phyloP scores from a whole-genome alignment of 2,329 filamentous ascomycete species.

The Sphaerulina populicola region DNA sequence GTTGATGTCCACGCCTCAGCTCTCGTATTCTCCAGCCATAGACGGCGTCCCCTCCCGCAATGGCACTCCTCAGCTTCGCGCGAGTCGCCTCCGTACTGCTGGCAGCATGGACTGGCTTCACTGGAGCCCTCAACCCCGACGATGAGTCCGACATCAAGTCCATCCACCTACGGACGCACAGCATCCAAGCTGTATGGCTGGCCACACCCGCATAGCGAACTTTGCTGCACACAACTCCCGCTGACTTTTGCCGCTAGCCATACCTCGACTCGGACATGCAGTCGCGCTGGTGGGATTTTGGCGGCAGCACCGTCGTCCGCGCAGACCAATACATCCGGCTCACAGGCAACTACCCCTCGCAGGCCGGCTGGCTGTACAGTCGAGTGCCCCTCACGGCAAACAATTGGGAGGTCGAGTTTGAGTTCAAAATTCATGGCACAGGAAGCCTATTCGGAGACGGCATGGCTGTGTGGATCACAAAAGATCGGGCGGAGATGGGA shows the following conservation, averaged over 20 bases:
- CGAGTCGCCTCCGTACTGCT: constrained; percentile 27
- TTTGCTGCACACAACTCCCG: neutral
- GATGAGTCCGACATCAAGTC: constrained; percentile 30
- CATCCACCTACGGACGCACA: constrained; percentile 33
- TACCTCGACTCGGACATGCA: constrained; percentile 98
- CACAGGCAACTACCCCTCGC: constrained; percentile 80
- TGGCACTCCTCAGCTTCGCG: constrained; percentile 18
- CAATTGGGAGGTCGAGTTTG: constrained; percentile 96
- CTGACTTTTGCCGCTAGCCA: constrained; percentile 49
- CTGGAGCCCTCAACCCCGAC: constrained; percentile 18
- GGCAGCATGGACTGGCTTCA: constrained; percentile 27
- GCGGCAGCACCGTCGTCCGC: constrained; percentile 81
- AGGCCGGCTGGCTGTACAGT: constrained; percentile 88
- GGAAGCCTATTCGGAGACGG: constrained; percentile 91
- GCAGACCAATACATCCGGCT: constrained; percentile 79
- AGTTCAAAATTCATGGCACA: constrained; percentile 86
- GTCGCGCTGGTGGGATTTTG: constrained; percentile 98
- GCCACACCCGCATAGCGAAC: neutral
- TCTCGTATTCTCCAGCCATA: neutral
- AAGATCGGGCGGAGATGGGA: constrained; percentile 72
- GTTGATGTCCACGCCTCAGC: no score
- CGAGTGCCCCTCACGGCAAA: constrained; percentile 90
- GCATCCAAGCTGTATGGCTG: constrained; percentile 24
- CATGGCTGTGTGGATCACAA: constrained; percentile 96
- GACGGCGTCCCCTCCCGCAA: constrained; percentile 10